Base-by-base conservation (phyloP, 1,284 basidiomycete species). In the Chondrostereum purpureum region DNA sequence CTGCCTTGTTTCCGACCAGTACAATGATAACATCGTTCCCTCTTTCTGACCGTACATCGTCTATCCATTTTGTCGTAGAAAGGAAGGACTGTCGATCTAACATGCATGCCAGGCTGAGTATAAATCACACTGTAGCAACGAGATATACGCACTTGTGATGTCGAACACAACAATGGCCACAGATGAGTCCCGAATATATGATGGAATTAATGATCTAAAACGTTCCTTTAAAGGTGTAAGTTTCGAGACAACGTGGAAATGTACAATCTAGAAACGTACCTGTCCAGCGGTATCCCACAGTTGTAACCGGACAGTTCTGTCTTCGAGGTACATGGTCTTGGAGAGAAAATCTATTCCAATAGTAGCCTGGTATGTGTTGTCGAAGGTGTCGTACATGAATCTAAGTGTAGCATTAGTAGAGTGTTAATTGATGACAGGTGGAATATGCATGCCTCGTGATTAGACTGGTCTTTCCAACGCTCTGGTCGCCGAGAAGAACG, bases 291-390 rank as follows among this genome's bases (percentile, higher is more conserved):
- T 99, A 67, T 99, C 96, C 94, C 94, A 99, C 6, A 99, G 73
- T 64, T 99, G 96, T 67, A 99, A 69, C 60, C 96, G 79, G 40
- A 99, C 95, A 2, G 96, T 99, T 57, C 96, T 75, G 71, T 99
- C 96, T 63, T 99, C 96, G 48, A 99, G 78, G 67, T 99, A 99
- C 92, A 99, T 96, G 0, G 96, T 99, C 76, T 99, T 99, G 69
- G 92, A 95, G 64, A 99, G 72, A 65, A 99, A 99, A 72, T 99
- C 96, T 67, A 98, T 99, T 52, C 96, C 96, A 62, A 99, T 99
- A 11, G 96, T 99, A 11, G 96, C 96, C 67, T 99, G 96, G 66
- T 99, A 99, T 39, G 95, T 99, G 68, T 96, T 97, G 74, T 99
- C 96, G 65, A 99, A 99, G 0, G 96, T 98, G 69, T 99, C 96